These are phyloP conservation scores for Magnaporthales sp. DNA, from an alignment of 2,329 filamentous ascomycete genomes.

Conservation along the genomic window DNA sequence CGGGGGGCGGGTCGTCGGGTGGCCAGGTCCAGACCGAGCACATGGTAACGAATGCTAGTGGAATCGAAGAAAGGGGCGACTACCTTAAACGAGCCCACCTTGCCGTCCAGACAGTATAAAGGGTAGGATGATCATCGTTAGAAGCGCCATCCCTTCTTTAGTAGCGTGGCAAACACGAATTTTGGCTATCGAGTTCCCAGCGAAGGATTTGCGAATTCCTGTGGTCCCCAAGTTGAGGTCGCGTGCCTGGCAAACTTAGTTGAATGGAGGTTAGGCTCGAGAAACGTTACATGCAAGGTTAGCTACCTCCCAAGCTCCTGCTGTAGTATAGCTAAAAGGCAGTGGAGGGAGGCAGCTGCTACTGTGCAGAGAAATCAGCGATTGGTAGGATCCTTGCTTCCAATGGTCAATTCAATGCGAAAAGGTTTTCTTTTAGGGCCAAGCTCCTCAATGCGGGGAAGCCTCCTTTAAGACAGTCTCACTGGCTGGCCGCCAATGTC, in stretches of 20 bases:
- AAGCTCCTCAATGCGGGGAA: not conserved
- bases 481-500: not conserved
- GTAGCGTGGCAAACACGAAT: not conserved
- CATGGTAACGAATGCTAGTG: not conserved
- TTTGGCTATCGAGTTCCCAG: not conserved
- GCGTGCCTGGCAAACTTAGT: not conserved
- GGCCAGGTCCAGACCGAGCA: not conserved
- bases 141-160: not conserved
- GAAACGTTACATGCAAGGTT: not conserved
- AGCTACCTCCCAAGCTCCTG: not conserved
- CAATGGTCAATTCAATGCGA: not conserved
- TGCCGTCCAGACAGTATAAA: not conserved
- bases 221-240: not conserved
- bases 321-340: not conserved
- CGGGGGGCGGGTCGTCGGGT: not conserved
- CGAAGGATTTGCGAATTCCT: not conserved
- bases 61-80: not conserved
- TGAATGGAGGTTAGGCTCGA: not conserved
- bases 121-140: not conserved
- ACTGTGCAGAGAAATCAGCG: too few relatives aligned
- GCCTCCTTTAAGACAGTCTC: not conserved
- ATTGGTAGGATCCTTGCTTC: not conserved
- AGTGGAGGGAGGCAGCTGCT: too few relatives aligned
- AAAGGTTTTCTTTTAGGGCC: not conserved
- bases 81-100: not conserved